These are phyloP conservation scores for Tolypocladium cylindrosporum DNA, from an alignment of 2,329 filamentous ascomycete genomes.

Conservation along the genomic window DNA sequence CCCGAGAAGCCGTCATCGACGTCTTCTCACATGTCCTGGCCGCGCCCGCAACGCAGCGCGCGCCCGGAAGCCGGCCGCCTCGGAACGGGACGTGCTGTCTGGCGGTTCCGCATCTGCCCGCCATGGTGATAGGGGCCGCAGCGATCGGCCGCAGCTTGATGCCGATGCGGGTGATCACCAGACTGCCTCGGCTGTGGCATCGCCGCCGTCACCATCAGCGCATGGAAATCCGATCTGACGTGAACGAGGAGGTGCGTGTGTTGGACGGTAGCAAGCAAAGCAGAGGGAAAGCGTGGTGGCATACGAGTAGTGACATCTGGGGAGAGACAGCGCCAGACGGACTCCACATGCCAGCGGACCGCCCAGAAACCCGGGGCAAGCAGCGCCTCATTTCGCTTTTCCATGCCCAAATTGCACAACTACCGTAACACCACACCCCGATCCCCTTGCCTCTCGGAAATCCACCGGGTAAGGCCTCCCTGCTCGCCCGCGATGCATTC, in stretches of 20 bases:
- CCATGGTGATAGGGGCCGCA: neutral
- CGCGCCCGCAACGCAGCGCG: neutral
- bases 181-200: neutral
- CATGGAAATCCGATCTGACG: neutral
- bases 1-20: neutral
- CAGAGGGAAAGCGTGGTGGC: neutral
- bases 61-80: neutral
- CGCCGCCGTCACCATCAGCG: neutral
- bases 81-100: neutral
- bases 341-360: neutral
- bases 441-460: neutral
- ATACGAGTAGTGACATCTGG: neutral
- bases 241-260: neutral
- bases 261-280: neutral
- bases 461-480: neutral
- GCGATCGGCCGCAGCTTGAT: neutral
- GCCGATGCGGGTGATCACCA: neutral
- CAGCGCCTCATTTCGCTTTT: neutral
- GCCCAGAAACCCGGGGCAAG: neutral
- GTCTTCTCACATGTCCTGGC: neutral
- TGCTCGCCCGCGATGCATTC: neutral
- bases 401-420: neutral
- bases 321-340: neutral
- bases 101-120: neutral
- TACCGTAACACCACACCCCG: neutral